Base-by-base conservation (phyloP, 2,329 filamentous ascomycete species). In the Pezicula carpinea region DNA sequence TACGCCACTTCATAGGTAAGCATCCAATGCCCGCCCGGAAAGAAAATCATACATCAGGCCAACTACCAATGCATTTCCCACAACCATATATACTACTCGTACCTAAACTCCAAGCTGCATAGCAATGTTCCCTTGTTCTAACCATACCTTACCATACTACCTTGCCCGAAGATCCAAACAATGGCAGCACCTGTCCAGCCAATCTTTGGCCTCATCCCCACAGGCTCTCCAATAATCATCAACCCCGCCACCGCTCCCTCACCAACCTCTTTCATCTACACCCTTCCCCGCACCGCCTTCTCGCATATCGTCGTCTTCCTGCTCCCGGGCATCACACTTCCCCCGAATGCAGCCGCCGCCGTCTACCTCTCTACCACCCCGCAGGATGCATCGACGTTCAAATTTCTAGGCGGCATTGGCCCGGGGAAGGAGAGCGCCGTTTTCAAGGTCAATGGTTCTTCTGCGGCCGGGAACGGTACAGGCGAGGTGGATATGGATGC, bases 351-450 rank as follows among this genome's bases (percentile, higher is more conserved):
- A 17, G 92, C 89, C 5, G 93, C 91, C 13, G 88, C 90, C 39
- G 92, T 99, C 53, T 97, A 96, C 70, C 79, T 95, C 40, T 85
- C 91, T 54, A 58, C 68, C 45, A 66, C 56, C 64, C 71, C 41
- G 10, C n/a, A 31, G 10, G 11, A 47, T 7, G 64, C 71, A 26
- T 55, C 63, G 5, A 64, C 3, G 71, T 95, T 95, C 70, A 82
- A 78, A 50, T 89, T 99, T 59, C 81, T 97, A 4, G 93, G 95
- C 53, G 93, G 85, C 41, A 83, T 99, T 47, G 91, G 88, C 1
- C 84, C 87, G 31, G 89, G 91, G 47, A 96, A 96, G 63, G 90
- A 93, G 58, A 92, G 86, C 56, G 89, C 91, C 31, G 87, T 97
- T 48, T 96, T 97, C 75, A 90, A 87, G 65, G 73, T 95, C 26